These are phyloP conservation scores for Dictyophora rubrovolvata DNA, from an alignment of 768 basidiomycete species.

Conservation along the genomic window DNA sequence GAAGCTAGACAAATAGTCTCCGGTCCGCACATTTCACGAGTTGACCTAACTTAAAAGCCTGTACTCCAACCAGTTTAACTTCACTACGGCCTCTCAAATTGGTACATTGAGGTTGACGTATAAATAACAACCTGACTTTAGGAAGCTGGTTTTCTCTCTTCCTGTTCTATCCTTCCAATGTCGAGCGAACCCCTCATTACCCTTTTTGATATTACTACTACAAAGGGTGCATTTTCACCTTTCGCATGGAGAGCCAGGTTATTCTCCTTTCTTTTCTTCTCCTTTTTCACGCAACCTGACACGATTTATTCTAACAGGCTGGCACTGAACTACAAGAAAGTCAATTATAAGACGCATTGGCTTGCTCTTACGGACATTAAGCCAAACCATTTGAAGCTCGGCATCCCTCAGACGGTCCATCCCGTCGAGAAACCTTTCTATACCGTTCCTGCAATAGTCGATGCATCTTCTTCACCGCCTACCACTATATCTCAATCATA, in stretches of 20 bases:
- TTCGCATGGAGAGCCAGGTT: neutral
- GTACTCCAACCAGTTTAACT: no score
- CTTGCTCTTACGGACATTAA: conserved; percentile 12
- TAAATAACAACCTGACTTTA: no score
- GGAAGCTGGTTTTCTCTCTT: neutral
- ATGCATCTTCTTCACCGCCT: neutral
- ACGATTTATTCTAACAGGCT: conserved; percentile 1
- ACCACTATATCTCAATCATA: neutral
- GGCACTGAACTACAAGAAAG: conserved; percentile 10
- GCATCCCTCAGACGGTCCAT: conserved; percentile 2
- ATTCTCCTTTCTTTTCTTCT: neutral
- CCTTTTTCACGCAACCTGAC: neutral
- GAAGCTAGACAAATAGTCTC: no score
- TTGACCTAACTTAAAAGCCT: no score
- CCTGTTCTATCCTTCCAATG: neutral
- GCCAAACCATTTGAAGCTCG: conserved; percentile 4
- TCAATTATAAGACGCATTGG: conserved; percentile 12
- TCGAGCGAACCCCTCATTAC: neutral
- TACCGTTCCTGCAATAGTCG: neutral
- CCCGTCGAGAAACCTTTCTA: neutral
- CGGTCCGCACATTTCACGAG: no score
- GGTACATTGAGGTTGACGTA: no score
- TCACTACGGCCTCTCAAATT: no score
- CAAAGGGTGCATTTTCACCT: neutral
- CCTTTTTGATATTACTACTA: neutral